phyloP scores from a whole-genome alignment of 805 yeast genomes.

The Scheffersomyces amazonensis region DNA sequence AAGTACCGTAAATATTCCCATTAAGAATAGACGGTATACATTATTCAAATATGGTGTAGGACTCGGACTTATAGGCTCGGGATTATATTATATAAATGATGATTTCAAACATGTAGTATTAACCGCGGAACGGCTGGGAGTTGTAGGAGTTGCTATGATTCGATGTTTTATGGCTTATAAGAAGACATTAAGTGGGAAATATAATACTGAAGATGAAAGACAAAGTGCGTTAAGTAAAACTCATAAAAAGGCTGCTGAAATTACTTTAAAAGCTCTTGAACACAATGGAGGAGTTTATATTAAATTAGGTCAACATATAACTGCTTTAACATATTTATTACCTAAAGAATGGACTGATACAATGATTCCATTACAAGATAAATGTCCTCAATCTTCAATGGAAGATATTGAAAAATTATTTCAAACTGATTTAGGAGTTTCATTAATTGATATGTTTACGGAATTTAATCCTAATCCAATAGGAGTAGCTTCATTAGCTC shows the following conservation, averaged over 20 bases:
- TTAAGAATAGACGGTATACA: too few relatives aligned
- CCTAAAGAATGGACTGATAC: constrained; percentile 96
- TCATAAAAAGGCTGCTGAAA: constrained; percentile 72
- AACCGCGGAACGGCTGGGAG: constrained; percentile 51
- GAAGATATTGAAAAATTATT: constrained; percentile 72
- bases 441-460: constrained; percentile 60
- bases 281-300: constrained; percentile 90
- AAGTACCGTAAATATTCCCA: too few relatives aligned
- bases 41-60: constrained; percentile 18
- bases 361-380: constrained; percentile 89
- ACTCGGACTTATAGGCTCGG: constrained; percentile 24
- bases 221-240: constrained; percentile 56
- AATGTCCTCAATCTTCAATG: constrained; percentile 77
- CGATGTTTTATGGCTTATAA: constrained; percentile 74
- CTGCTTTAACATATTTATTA: constrained; percentile 86
- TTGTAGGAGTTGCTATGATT: constrained; percentile 65
- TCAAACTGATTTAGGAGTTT: constrained; percentile 57
- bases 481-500: constrained; percentile 96
- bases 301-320: constrained; percentile 90
- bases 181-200: constrained; percentile 46
- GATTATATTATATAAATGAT: constrained; percentile 36
- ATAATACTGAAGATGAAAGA: constrained; percentile 42
- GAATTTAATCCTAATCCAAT: constrained; percentile 73
- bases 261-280: constrained; percentile 77
- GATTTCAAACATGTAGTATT: constrained; percentile 29